Evolutionary conservation across 768 basidiomycete genomes (phyloP).

Genomic region (Trametes cingulata): DNA sequence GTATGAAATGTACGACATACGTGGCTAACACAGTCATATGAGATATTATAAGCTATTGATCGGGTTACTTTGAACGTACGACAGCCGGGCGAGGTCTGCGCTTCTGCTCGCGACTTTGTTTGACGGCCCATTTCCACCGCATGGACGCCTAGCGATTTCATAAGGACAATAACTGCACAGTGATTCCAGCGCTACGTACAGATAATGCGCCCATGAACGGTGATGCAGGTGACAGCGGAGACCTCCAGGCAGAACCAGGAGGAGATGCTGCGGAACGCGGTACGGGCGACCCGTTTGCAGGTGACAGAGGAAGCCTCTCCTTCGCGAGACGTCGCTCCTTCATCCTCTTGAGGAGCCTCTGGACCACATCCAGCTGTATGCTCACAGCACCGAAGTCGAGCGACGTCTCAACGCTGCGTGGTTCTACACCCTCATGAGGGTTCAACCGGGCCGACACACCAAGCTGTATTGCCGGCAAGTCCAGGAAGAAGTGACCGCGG

Average conservation of each 20-base stretch:
- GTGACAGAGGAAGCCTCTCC: not conserved
- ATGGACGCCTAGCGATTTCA: slow-evolving; percentile 46
- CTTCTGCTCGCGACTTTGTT: slow-evolving; percentile 35
- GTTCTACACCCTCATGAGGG: slow-evolving; percentile 58
- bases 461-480: slow-evolving; percentile 48
- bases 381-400: slow-evolving; percentile 49
- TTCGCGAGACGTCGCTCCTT: slow-evolving; percentile 1
- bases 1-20: slow-evolving; percentile 41
- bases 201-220: slow-evolving; percentile 32
- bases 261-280: not conserved
- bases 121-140: slow-evolving; percentile 42
- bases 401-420: slow-evolving; percentile 49
- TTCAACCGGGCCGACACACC: slow-evolving; percentile 55
- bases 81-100: not conserved
- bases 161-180: not conserved
- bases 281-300: not conserved
- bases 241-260: slow-evolving; percentile 17
- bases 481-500: slow-evolving; percentile 39
- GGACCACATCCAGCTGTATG: slow-evolving; percentile 46
- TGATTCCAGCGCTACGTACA: slow-evolving; percentile 33
- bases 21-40: slow-evolving; percentile 31
- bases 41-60: slow-evolving; percentile 15
- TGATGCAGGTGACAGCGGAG: slow-evolving; percentile 28
- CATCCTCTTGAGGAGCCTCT: slow-evolving; percentile 30
- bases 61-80: slow-evolving; percentile 22